Conservation (phyloP, 441 rosid genomes). For the Raphanus hybrid region DNA sequence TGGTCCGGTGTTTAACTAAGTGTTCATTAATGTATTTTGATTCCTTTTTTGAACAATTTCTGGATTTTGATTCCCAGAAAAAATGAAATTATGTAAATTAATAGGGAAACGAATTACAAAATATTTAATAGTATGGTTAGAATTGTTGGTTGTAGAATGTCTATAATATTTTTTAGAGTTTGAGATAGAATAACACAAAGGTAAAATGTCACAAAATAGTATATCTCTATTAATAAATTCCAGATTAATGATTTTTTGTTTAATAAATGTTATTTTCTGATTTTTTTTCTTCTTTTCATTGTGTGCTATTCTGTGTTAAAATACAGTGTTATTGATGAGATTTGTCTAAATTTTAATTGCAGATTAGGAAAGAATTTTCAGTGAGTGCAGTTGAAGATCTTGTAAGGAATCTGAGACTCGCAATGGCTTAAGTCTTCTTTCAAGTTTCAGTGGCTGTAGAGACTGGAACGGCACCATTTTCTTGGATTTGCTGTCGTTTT, state of each 20-base stretch:
- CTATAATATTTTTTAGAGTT: too few species aligned
- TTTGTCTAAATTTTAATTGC: slow-evolving; percentile 26
- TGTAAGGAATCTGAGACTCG: slow-evolving; percentile 50
- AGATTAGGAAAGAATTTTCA: slow-evolving; percentile 55
- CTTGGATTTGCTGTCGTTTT: slow-evolving; percentile 17
- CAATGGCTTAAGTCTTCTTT: slow-evolving; percentile 40
- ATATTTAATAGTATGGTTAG: too few species aligned
- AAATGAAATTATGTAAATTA: too few species aligned
- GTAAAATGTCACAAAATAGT: background rate
- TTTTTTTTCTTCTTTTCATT: background rate
- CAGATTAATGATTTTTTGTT: background rate
- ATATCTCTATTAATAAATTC: background rate
- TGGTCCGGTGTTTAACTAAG: too few species aligned
- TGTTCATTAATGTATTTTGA: too few species aligned
- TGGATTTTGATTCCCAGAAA: too few species aligned
- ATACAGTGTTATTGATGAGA: background rate
- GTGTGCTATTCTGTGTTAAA: background rate
- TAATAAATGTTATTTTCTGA: background rate
- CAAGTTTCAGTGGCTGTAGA: background rate
- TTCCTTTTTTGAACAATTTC: too few species aligned
- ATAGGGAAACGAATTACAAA: too few species aligned
- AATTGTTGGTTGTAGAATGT: too few species aligned
- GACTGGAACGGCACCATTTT: slow-evolving; percentile 8
- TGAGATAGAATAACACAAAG: background rate
- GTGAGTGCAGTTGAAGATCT: slow-evolving; percentile 51